Evolutionary conservation across 257 asterid genomes (phyloP).

Genomic region (Solanum raphanifolium): DNA sequence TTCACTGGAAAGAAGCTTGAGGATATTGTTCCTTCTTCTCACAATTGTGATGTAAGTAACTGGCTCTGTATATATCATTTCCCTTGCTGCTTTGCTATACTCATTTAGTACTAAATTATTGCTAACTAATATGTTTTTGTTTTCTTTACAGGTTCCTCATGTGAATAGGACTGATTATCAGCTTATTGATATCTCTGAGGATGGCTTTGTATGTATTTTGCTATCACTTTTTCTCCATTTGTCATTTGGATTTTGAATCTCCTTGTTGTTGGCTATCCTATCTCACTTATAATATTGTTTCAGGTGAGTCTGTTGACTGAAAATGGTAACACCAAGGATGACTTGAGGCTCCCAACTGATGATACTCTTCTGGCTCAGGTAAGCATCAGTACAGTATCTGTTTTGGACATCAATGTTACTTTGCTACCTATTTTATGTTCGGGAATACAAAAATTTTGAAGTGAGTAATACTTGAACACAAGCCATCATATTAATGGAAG

Average conservation of each 20-base stretch:
- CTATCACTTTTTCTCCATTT: not conserved
- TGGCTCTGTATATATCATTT: not conserved
- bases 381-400: not conserved
- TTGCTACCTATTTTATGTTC: not conserved
- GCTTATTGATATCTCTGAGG: constrained; percentile 32
- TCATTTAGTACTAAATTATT: not conserved
- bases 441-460: not conserved
- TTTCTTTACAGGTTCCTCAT: constrained; percentile 26
- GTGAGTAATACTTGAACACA: not conserved
- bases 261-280: not conserved
- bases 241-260: not conserved
- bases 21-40: constrained; percentile 42
- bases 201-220: constrained; percentile 20
- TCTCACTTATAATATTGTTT: not conserved
- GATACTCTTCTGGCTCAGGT: constrained; percentile 29
- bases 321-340: constrained; percentile 36
- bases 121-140: not conserved
- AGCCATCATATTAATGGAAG: not conserved
- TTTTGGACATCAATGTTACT: not conserved
- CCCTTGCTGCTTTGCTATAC: not conserved
- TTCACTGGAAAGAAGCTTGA: constrained; percentile 37
- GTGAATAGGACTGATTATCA: constrained; percentile 34
- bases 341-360: constrained; percentile 32
- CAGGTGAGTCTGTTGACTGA: constrained; percentile 33
- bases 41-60: constrained; percentile 27